Percentiles rank a stretch among this genome's conserved stretches.
phyloP scores from a whole-genome alignment of 1,284 basidiomycete species.

The Cronartium quercuum region DNA sequence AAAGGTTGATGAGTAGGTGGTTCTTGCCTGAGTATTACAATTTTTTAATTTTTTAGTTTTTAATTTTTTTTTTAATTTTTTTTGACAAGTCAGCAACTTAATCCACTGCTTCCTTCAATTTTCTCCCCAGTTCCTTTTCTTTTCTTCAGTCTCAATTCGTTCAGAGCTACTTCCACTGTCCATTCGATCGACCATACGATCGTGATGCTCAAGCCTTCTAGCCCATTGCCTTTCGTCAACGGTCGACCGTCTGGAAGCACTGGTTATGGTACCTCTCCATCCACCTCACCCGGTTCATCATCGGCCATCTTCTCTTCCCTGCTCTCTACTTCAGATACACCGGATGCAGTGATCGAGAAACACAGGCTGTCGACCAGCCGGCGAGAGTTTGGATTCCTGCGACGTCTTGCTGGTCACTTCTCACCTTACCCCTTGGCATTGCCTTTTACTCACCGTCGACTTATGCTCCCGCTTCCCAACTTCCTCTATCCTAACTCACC shows the following conservation, averaged over 20 bases:
- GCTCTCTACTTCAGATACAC: conserved; percentile 20
- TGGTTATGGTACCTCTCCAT: conserved; percentile 20
- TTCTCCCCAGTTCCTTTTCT: no score
- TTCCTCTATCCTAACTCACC: conserved; percentile 19
- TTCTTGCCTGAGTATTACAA: no score
- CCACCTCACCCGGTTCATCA: conserved; percentile 25
- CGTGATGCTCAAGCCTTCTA: no score
- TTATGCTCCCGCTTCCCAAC: conserved; percentile 26
- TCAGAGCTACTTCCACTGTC: no score
- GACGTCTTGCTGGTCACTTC: conserved; percentile 23
- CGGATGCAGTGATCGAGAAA: conserved; percentile 39
- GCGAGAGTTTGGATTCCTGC: neutral
- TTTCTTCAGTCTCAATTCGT: no score
- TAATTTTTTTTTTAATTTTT: no score
- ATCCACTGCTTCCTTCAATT: no score
- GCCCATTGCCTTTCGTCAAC: conserved; percentile 18
- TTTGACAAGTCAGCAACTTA: no score
- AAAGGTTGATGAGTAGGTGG: no score
- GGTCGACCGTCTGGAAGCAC: conserved; percentile 2
- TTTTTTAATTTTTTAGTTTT: no score
- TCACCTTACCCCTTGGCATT: conserved; percentile 36
- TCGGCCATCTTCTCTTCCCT: conserved; percentile 34
- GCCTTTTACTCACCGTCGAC: conserved; percentile 15
- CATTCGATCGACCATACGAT: no score
- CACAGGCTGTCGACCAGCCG: conserved; percentile 17